Evolutionary conservation across 768 basidiomycete genomes (phyloP).

Genomic region (Cystoderma amianthinum): DNA sequence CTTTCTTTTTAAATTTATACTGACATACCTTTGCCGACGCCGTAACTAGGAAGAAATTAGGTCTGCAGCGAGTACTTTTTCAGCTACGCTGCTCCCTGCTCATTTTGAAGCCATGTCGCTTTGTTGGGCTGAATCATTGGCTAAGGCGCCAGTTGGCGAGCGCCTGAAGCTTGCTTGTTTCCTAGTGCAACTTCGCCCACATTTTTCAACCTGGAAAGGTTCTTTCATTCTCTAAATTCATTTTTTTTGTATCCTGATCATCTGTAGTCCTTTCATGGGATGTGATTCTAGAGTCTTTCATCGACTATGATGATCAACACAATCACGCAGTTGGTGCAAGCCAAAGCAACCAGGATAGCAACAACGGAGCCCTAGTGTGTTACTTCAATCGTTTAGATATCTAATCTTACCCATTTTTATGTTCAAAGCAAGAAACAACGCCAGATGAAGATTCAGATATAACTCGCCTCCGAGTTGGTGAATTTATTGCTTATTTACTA

Average conservation of each 20-base stretch:
- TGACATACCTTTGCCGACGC: neutral
- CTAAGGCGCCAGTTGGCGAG: conserved; percentile 48
- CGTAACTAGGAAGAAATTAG: conserved; percentile 77
- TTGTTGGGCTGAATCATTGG: conserved; percentile 62
- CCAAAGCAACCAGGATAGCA: too few relatives aligned
- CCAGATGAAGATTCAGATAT: too few relatives aligned
- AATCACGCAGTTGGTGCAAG: too few relatives aligned
- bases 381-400: too few relatives aligned
- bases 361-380: too few relatives aligned
- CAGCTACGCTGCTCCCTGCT: conserved; percentile 53
- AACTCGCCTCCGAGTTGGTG: too few relatives aligned
- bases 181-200: conserved; percentile 58
- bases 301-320: conserved; percentile 45
- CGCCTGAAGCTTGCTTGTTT: conserved; percentile 54
- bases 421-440: too few relatives aligned
- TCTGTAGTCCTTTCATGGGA: conserved; percentile 59
- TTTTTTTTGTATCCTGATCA: conserved; percentile 2
- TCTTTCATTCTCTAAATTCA: neutral
- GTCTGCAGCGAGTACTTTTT: conserved; percentile 47
- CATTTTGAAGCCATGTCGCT: conserved; percentile 59
- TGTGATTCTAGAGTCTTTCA: conserved; percentile 47
- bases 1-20: too few relatives aligned
- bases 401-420: too few relatives aligned
- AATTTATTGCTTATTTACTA: too few relatives aligned
- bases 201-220: conserved; percentile 68